phyloP scores from a whole-genome alignment of 2,329 filamentous ascomycete species.

The Phialocephala sp. region DNA sequence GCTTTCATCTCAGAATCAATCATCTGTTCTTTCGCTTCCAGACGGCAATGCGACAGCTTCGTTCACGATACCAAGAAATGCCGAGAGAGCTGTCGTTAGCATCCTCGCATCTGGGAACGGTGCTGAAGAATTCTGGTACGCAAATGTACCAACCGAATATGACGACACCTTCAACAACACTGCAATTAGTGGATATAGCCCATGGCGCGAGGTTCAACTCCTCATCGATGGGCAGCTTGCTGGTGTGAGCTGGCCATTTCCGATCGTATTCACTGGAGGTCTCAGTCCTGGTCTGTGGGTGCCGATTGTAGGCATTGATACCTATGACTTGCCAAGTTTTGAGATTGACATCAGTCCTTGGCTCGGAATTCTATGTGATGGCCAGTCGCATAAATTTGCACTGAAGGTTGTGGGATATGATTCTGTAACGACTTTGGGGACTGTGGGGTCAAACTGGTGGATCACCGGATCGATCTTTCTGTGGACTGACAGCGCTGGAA shows the following conservation, averaged over 20 bases:
- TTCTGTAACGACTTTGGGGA: slow-evolving; percentile 53
- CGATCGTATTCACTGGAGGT: slow-evolving; percentile 79
- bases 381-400: slow-evolving; percentile 65
- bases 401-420: slow-evolving; percentile 69
- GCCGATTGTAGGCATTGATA: slow-evolving; percentile 75
- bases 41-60: slow-evolving; percentile 53
- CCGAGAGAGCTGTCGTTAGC: slow-evolving; percentile 70
- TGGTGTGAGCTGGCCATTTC: slow-evolving; percentile 79
- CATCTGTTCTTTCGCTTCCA: slow-evolving; percentile 63
- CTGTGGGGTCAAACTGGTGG: slow-evolving; percentile 70
- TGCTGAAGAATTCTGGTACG: slow-evolving; percentile 85
- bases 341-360: slow-evolving; percentile 81
- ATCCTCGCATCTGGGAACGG: slow-evolving; percentile 76
- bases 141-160: slow-evolving; percentile 70
- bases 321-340: slow-evolving; percentile 76
- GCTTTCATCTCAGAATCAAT: slow-evolving; percentile 49
- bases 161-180: slow-evolving; percentile 61
- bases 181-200: slow-evolving; percentile 61
- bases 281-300: slow-evolving; percentile 76
- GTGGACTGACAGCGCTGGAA: slow-evolving; percentile 51
- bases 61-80: slow-evolving; percentile 62
- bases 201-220: slow-evolving; percentile 78
- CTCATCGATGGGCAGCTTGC: slow-evolving; percentile 72
- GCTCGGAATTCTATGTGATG: slow-evolving; percentile 70
- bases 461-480: slow-evolving; percentile 78